Evolutionary conservation across 768 basidiomycete species (phyloP), one percentile per base, ranked within the genome.

Genomic region (Tylopilus balloui): DNA sequence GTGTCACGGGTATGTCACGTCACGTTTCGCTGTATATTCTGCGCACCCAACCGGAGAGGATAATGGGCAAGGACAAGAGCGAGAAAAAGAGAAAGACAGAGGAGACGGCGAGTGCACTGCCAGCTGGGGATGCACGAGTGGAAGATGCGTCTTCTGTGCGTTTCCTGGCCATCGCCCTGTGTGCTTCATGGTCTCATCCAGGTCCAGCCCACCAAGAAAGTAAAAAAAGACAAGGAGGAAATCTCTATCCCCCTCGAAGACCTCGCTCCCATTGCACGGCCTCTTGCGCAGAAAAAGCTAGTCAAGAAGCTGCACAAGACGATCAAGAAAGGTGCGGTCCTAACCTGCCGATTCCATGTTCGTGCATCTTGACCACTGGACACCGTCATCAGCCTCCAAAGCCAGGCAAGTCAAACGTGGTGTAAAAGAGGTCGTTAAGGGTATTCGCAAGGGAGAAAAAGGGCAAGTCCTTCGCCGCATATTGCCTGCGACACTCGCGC

Each of bases 391-490:
- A 95, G 92, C 96, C 15, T 93, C 94, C 21, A 96, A 95, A 68
- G 84, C 83, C 34, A 83, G 95, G 51, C 93, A 96, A 69, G 86
- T 98, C 27, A 97, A 96, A 74, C 82, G 96, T 38, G 96, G 96
- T 34, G 95, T 99, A 41, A 98, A 98, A 70, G 96, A 99, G 69
- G 91, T 99, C 28, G 92, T 96, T 37, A 99, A 99, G 69, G 92
- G 92, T 3, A 87, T 99, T 35, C 80, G 94, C 46, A 99, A 99
- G 66, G 94, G 94, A 50, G 95, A 98, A 68, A 92, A 89, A 75
- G 96, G 96, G 92, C 86, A 60, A 52, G 85, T 73, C 7, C 13
- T 58, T 28, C 37, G 11, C 41, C 31, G n/a, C 4, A 12, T 24
- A 13, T 46, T 25, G 19, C 35, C 44, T 36, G 46, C n/a, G 28